A percentile compares a stretch with the other conserved stretches of the same genome.
These are phyloP conservation scores for Cochliopodium minus DNA, from an alignment of 208 protist species.

Conservation along the genomic window DNA sequence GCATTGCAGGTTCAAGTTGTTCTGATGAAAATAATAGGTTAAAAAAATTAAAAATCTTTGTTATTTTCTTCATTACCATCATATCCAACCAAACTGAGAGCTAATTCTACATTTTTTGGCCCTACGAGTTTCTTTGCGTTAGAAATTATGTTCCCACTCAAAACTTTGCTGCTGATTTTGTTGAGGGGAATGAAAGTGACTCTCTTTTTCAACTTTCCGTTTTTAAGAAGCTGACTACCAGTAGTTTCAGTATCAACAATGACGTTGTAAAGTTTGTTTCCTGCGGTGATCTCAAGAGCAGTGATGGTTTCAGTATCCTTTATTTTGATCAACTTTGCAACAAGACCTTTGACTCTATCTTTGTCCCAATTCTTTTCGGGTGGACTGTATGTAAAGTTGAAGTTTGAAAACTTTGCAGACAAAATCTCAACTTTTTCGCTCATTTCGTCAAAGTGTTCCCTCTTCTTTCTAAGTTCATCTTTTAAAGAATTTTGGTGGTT, in stretches of 20 bases:
- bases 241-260: slow-evolving; percentile 74
- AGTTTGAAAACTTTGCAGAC: slow-evolving; percentile 10
- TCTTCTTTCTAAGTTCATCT: slow-evolving; percentile 11
- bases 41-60: not conserved
- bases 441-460: not conserved
- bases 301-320: slow-evolving; percentile 39
- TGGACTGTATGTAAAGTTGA: slow-evolving; percentile 48
- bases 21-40: too few relatives aligned
- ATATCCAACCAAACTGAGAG: slow-evolving; percentile 60
- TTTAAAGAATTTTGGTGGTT: slow-evolving; percentile 7
- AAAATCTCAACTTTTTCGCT: slow-evolving; percentile 13
- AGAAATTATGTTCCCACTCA: not conserved
- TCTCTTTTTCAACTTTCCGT: slow-evolving; percentile 60
- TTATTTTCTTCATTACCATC: slow-evolving; percentile 29
- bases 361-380: slow-evolving; percentile 37
- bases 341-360: slow-evolving; percentile 59
- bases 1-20: slow-evolving; percentile 53
- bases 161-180: slow-evolving; percentile 40
- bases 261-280: slow-evolving; percentile 69
- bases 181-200: slow-evolving; percentile 95
- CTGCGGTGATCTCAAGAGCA: slow-evolving; percentile 77
- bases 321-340: slow-evolving; percentile 73
- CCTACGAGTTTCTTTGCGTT: slow-evolving; percentile 6
- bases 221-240: slow-evolving; percentile 68
- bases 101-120: slow-evolving; percentile 23